These are phyloP conservation scores for Entomortierella lignicola DNA, from an alignment of 192 early-diverging fungal species.

Conservation along the genomic window DNA sequence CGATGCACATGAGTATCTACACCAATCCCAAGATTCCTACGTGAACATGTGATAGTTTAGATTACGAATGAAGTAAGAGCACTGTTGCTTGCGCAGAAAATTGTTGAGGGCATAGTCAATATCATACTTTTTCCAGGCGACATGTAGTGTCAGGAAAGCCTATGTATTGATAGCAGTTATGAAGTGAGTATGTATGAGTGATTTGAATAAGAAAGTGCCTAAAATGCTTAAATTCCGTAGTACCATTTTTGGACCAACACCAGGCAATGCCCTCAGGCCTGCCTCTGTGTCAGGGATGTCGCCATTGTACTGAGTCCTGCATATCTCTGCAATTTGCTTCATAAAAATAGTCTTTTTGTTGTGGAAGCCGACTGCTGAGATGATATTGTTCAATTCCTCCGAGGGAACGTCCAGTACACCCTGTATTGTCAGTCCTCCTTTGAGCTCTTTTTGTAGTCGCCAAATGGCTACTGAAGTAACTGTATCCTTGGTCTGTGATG, in stretches of 20 bases:
- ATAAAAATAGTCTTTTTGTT: constrained; percentile 86
- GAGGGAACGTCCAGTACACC: constrained; percentile 71
- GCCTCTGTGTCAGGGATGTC: constrained; percentile 89
- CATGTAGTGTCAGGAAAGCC: constrained; percentile 86
- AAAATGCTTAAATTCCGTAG: not conserved
- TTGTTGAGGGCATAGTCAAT: not conserved
- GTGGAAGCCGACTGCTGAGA: constrained; percentile 92
- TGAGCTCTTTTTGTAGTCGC: constrained; percentile 69
- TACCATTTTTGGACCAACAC: constrained; percentile 96
- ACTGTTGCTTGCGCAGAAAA: too few species aligned
- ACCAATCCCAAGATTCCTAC: constrained; percentile 86
- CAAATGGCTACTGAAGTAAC: constrained; percentile 84
- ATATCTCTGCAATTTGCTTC: constrained; percentile 81
- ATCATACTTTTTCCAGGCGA: constrained; percentile 82
- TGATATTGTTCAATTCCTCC: constrained; percentile 74
- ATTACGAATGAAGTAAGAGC: not conserved
- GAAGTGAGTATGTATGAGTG: not conserved
- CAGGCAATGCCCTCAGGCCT: constrained; percentile 81
- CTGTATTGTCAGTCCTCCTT: constrained; percentile 77
- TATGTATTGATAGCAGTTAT: constrained; percentile 6
- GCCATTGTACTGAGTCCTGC: constrained; percentile 73
- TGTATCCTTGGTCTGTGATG: constrained; percentile 94
- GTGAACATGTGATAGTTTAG: not conserved
- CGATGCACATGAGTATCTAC: constrained; percentile 97
- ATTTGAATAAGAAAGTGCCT: not conserved